phyloP scores from a whole-genome alignment of 2,329 filamentous ascomycete species.

The Colletotrichum tabaci region DNA sequence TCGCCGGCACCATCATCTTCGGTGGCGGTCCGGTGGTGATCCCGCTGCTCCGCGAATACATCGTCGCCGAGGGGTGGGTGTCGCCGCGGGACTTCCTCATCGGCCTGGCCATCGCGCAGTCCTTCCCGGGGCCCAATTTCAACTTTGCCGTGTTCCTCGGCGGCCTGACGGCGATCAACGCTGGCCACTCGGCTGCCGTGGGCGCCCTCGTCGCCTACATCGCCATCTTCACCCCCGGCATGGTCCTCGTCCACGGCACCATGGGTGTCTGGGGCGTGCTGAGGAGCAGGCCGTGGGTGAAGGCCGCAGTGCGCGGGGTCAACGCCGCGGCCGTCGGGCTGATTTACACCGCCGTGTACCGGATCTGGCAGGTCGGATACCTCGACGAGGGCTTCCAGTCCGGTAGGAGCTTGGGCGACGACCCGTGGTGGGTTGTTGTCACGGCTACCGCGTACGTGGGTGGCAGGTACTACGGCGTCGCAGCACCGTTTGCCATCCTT shows the following conservation, averaged over 20 bases:
- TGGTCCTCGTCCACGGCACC: conserved; percentile 59
- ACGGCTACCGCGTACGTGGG: conserved; percentile 57
- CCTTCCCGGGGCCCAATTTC: conserved; percentile 65
- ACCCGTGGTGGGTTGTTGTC: conserved; percentile 72
- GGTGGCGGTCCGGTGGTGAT: conserved; percentile 73
- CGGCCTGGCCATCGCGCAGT: conserved; percentile 77
- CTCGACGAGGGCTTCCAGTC: conserved; percentile 58
- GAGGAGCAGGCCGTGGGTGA: conserved; percentile 58
- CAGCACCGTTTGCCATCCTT: conserved; percentile 52
- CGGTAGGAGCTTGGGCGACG: conserved; percentile 65
- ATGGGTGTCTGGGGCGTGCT: conserved; percentile 67
- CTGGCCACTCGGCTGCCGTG: conserved; percentile 52
- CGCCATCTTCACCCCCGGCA: conserved; percentile 63
- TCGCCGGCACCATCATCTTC: conserved; percentile 75
- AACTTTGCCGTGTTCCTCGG: conserved; percentile 72
- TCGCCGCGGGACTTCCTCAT: conserved; percentile 76
- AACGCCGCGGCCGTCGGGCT: conserved; percentile 71
- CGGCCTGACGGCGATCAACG: conserved; percentile 59
- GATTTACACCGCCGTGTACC: conserved; percentile 72
- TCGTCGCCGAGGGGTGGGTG: conserved; percentile 76
- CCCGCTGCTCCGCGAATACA: conserved; percentile 67
- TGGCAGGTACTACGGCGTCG: conserved; percentile 51
- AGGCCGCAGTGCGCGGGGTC: conserved; percentile 62
- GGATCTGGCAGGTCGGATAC: conserved; percentile 70
- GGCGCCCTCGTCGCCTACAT: conserved; percentile 66